phyloP scores from a whole-genome alignment of 345 rosid species.

The Clausena lansium region DNA sequence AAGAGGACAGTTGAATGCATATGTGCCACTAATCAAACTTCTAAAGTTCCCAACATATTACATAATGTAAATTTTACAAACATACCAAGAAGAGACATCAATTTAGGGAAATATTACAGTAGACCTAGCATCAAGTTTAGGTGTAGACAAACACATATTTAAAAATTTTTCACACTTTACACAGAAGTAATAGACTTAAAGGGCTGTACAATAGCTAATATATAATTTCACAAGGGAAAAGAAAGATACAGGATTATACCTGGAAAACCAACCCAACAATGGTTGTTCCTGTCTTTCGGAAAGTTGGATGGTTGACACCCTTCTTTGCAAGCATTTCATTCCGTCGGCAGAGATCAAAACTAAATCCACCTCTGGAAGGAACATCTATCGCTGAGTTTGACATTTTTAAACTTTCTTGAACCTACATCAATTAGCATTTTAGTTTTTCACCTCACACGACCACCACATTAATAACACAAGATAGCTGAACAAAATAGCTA shows the following conservation, averaged over 20 bases:
- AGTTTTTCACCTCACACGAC: neutral
- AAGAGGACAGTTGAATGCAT: neutral
- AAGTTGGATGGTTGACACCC: conserved; percentile 67
- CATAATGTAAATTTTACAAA: neutral
- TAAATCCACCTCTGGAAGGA: conserved; percentile 73
- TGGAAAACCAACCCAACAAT: conserved; percentile 81
- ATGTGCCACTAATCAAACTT: neutral
- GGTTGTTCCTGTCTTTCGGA: conserved; percentile 87
- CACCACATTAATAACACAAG: neutral
- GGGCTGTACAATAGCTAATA: neutral
- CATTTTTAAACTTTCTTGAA: conserved; percentile 38
- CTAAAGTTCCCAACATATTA: neutral
- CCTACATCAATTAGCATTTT: conserved; percentile 10
- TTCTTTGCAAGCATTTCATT: conserved; percentile 69
- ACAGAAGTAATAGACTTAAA: neutral
- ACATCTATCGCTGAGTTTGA: conserved; percentile 41
- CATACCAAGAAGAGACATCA: neutral
- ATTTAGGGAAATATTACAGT: neutral
- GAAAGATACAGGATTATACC: conserved; percentile 31
- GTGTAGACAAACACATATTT: neutral
- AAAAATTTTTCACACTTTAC: neutral
- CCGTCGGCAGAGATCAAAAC: conserved; percentile 83
- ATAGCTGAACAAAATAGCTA: neutral
- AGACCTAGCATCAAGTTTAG: neutral
- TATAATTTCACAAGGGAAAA: neutral